These are phyloP conservation scores for Chlamydomonas eustigma DNA, from an alignment of 139 green algal species.

Conservation along the genomic window DNA sequence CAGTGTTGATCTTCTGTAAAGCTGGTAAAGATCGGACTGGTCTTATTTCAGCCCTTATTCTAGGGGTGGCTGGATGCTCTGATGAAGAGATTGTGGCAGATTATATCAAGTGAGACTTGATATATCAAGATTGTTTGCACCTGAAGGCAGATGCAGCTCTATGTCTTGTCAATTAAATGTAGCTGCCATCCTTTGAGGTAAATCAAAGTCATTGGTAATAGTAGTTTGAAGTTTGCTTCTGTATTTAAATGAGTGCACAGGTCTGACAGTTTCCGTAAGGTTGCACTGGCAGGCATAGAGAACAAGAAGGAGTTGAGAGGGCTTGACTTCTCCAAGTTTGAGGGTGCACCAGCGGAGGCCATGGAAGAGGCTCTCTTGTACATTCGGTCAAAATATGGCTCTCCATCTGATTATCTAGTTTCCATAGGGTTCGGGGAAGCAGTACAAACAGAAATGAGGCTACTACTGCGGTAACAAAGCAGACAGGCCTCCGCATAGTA, in stretches of 20 bases:
- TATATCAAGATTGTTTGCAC: too few species aligned
- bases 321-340: slow-evolving; percentile 28
- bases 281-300: slow-evolving; percentile 43
- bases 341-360: slow-evolving; percentile 26
- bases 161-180: too few species aligned
- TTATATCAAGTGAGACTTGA: slow-evolving; percentile 24
- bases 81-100: slow-evolving; percentile 32
- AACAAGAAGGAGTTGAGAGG: slow-evolving; percentile 25
- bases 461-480: not conserved
- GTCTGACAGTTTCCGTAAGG: slow-evolving; percentile 18
- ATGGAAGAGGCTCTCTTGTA: slow-evolving; percentile 4
- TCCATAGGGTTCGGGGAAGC: not conserved
- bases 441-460: not conserved
- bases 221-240: not conserved
- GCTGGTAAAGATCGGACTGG: slow-evolving; percentile 56
- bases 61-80: slow-evolving; percentile 44
- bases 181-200: too few species aligned
- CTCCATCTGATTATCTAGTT: not conserved
- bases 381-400: not conserved
- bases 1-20: slow-evolving; percentile 71
- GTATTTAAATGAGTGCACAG: not conserved
- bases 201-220: too few species aligned
- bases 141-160: too few species aligned
- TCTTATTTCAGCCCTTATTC: slow-evolving; percentile 56
- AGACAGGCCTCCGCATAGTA: too few species aligned